Conservation (phyloP, 2,329 filamentous ascomycete genomes). For the Penicillium sclerotigenum region DNA sequence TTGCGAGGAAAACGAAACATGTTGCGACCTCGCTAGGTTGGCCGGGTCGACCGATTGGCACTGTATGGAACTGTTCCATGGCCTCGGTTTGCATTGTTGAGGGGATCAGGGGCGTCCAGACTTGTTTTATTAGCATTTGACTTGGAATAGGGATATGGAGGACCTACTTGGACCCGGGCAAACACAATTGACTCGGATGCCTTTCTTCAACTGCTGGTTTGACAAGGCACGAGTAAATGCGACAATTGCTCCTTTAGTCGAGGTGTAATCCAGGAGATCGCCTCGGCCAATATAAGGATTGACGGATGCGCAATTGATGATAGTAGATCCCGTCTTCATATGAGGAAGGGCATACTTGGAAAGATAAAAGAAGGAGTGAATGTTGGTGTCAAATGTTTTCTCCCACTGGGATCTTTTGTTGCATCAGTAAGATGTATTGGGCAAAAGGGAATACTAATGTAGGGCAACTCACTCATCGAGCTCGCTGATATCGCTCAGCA, state of each 20-base stretch:
- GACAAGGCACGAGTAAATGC: slow-evolving; percentile 74
- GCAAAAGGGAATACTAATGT: too few species aligned
- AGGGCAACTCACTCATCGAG: slow-evolving; percentile 58
- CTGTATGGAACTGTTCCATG: slow-evolving; percentile 66
- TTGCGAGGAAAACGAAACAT: slow-evolving; percentile 77
- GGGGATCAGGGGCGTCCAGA: slow-evolving; percentile 74
- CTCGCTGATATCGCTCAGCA: slow-evolving; percentile 67
- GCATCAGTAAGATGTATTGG: neutral
- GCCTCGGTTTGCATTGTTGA: slow-evolving; percentile 68
- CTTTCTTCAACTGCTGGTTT: slow-evolving; percentile 69
- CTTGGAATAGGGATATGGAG: neutral
- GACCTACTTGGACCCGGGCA: slow-evolving; percentile 64
- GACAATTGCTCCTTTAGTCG: slow-evolving; percentile 69
- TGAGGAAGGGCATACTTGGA: slow-evolving; percentile 73
- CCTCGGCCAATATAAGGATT: slow-evolving; percentile 79
- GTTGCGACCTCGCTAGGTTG: slow-evolving; percentile 81
- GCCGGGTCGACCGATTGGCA: slow-evolving; percentile 71
- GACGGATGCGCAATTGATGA: slow-evolving; percentile 83
- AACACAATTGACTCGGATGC: slow-evolving; percentile 73
- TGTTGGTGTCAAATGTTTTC: slow-evolving; percentile 77
- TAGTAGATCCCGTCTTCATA: slow-evolving; percentile 69
- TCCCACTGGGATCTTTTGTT: slow-evolving; percentile 67
- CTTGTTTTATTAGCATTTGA: slow-evolving; percentile 30
- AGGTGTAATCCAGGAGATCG: slow-evolving; percentile 78
- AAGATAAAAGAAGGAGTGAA: slow-evolving; percentile 77